Conservation (phyloP, 805 yeast species). For the Candida odintsovae region DNA sequence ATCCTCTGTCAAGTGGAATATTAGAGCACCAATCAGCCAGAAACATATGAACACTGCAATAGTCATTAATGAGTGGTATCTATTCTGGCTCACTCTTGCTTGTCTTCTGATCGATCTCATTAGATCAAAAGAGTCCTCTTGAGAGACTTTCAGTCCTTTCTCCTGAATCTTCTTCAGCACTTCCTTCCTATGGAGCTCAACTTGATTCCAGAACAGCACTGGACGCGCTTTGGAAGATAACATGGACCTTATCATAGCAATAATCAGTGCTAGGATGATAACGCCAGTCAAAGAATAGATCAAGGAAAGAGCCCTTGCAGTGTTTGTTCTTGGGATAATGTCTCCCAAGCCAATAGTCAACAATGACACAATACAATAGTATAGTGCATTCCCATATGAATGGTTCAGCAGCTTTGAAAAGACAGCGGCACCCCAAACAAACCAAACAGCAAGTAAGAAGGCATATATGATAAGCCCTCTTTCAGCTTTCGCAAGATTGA, state of each 20-base stretch:
- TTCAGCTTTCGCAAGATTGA: slow-evolving; percentile 62
- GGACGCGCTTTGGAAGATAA: slow-evolving; percentile 58
- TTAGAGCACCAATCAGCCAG: slow-evolving; percentile 70
- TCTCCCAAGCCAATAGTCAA: slow-evolving; percentile 84
- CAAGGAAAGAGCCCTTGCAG: slow-evolving; percentile 53
- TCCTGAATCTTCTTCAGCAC: slow-evolving; percentile 20
- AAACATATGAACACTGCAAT: slow-evolving; percentile 44
- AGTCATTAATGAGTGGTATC: slow-evolving; percentile 34
- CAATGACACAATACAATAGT: slow-evolving; percentile 66
- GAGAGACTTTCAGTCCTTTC: slow-evolving; percentile 24
- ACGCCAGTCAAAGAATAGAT: slow-evolving; percentile 68
- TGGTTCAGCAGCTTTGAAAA: slow-evolving; percentile 41
- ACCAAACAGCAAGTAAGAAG: slow-evolving; percentile 60
- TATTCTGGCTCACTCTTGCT: slow-evolving; percentile 34
- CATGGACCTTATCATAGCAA: slow-evolving; percentile 63
- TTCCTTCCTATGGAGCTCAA: slow-evolving; percentile 44
- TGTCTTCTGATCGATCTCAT: slow-evolving; percentile 47
- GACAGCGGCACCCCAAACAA: slow-evolving; percentile 62
- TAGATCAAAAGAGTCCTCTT: slow-evolving; percentile 44
- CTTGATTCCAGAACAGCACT: slow-evolving; percentile 57
- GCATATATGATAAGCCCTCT: slow-evolving; percentile 70
- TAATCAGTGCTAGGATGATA: slow-evolving; percentile 64
- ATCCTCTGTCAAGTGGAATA: slow-evolving; percentile 51
- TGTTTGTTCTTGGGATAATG: slow-evolving; percentile 46
- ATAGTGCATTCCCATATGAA: slow-evolving; percentile 61